Conservation (phyloP, 2,329 filamentous ascomycete species). For the Paecilomyces fulvus region DNA sequence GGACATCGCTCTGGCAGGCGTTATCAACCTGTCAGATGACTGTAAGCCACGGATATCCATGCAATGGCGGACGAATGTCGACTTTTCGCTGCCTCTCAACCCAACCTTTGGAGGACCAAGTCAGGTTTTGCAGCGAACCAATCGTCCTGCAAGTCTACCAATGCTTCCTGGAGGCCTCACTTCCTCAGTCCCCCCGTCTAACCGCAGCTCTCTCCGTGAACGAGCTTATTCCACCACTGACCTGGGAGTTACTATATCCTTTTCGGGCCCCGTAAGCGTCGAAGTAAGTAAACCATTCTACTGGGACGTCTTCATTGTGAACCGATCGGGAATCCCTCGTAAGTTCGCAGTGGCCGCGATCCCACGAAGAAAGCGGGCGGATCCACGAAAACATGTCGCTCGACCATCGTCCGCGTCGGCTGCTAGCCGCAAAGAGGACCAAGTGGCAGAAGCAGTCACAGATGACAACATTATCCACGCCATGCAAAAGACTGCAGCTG, state of each 20-base stretch:
- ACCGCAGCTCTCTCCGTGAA: constrained; percentile 27
- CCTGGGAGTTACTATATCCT: constrained; percentile 46
- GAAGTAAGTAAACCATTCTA: constrained; percentile 45
- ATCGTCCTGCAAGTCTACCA: constrained; percentile 37
- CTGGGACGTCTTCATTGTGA: constrained; percentile 52
- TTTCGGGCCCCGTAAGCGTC: constrained; percentile 44
- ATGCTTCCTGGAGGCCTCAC: constrained; percentile 15
- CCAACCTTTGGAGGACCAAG: constrained; percentile 39
- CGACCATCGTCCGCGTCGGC: constrained; percentile 40
- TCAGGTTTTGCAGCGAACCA: constrained; percentile 37
- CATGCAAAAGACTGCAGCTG: constrained; percentile 42
- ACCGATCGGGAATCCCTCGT: constrained; percentile 45
- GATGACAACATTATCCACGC: constrained; percentile 50
- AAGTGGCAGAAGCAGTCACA: constrained; percentile 45
- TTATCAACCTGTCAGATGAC: constrained; percentile 30
- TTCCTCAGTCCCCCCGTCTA: constrained; percentile 12
- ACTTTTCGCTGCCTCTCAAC: constrained; percentile 40
- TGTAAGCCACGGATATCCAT: constrained; percentile 39
- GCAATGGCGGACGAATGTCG: constrained; percentile 42
- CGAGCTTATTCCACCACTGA: constrained; percentile 31
- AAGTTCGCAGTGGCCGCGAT: constrained; percentile 49
- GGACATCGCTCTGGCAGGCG: constrained; percentile 39
- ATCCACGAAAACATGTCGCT: constrained; percentile 33
- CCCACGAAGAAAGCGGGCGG: constrained; percentile 38
- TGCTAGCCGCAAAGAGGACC: constrained; percentile 22